Percentiles rank a stretch among this genome's conserved stretches.
Conservation (phyloP, 768 basidiomycete species). For the Neoboletus magnificus region DNA sequence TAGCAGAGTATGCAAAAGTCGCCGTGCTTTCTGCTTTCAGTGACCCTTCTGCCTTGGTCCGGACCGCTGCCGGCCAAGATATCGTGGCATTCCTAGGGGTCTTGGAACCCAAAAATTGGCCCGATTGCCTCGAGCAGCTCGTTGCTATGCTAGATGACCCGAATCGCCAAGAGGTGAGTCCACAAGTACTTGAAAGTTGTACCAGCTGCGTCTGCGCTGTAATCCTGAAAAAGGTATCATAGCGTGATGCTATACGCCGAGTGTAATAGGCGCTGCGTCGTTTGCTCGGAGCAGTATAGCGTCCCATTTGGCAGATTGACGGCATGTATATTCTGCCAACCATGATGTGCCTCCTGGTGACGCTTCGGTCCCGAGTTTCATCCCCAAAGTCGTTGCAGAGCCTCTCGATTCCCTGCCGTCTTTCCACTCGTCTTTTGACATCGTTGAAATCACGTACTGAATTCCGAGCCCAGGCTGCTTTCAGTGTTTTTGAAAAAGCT, state of each 20-base stretch:
- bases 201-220: background rate
- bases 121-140: conserved; percentile 86
- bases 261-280: background rate
- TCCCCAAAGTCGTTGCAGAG: conserved; percentile 3
- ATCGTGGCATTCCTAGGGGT: conserved; percentile 86
- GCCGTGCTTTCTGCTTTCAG: conserved; percentile 79
- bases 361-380: background rate
- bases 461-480: conserved; percentile 62
- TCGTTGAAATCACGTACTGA: conserved; percentile 12
- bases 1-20: conserved; percentile 69
- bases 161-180: conserved; percentile 83
- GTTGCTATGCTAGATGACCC: conserved; percentile 78
- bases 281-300: conserved; percentile 4
- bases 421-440: background rate
- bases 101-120: conserved; percentile 91
- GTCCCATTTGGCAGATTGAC: conserved; percentile 5
- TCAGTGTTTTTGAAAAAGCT: conserved; percentile 91
- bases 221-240: background rate
- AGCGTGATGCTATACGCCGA: background rate
- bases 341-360: conserved; percentile 3
- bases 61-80: conserved; percentile 91
- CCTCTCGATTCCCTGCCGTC: background rate
- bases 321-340: background rate
- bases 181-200: background rate
- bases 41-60: conserved; percentile 81